Conservation (phyloP, 2,329 filamentous ascomycete species). For the Colletotrichum lentis region DNA sequence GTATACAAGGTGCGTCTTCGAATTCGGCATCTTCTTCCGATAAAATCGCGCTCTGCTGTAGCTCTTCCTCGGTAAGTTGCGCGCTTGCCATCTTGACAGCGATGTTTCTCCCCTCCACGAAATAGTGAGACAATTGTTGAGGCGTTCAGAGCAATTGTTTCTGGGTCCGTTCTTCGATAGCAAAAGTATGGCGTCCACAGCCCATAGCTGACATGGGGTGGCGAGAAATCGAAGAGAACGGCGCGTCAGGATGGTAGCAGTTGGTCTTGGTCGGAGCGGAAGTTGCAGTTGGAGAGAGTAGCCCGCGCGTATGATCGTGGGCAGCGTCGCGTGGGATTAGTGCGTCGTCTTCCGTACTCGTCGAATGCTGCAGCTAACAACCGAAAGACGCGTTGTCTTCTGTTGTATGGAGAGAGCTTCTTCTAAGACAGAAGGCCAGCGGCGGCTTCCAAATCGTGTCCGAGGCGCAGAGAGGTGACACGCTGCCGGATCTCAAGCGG, state of each 20-base stretch:
- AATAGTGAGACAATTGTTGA: neutral
- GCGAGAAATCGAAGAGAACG: neutral
- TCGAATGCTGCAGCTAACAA: neutral
- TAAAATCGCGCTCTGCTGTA: conserved; percentile 63
- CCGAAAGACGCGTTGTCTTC: neutral
- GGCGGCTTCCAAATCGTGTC: neutral
- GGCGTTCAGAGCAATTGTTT: neutral
- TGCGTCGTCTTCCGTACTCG: neutral
- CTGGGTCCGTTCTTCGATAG: conserved; percentile 6
- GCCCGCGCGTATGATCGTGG: neutral
- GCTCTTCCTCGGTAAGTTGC: conserved; percentile 65
- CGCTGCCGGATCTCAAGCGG: conserved; percentile 7
- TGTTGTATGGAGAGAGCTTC: neutral
- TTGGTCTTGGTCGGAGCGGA: neutral
- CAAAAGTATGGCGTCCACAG: conserved; percentile 1
- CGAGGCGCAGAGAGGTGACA: conserved; percentile 17
- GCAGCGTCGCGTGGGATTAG: neutral
- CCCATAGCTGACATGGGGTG: conserved; percentile 20
- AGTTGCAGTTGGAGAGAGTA: neutral
- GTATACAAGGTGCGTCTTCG: conserved; percentile 49
- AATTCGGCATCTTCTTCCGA: conserved; percentile 56
- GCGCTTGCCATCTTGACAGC: conserved; percentile 55
- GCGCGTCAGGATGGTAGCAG: neutral
- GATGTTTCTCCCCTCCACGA: neutral
- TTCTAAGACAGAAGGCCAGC: neutral